Conservation (phyloP, 2,329 filamentous ascomycete species). For the Pseudopithomyces chartarum region DNA sequence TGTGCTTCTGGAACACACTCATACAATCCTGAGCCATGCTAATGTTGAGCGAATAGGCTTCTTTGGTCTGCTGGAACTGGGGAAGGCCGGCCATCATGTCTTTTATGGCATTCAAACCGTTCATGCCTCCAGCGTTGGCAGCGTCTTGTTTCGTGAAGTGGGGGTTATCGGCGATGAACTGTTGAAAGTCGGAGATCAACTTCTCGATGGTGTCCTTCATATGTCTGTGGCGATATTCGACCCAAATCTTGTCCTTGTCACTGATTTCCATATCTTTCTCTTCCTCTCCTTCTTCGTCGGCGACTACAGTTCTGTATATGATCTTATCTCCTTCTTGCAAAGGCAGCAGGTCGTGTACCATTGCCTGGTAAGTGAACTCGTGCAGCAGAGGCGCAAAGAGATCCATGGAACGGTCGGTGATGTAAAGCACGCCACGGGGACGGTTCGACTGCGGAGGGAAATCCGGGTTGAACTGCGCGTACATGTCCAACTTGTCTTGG, state of each 20-base stretch:
- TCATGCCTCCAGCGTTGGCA: conserved; percentile 74
- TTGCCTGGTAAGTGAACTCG: conserved; percentile 98
- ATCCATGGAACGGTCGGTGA: conserved; percentile 94
- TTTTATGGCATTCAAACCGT: conserved; percentile 88
- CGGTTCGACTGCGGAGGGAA: conserved; percentile 81
- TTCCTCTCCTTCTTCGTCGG: conserved; percentile 71
- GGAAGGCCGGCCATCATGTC: conserved; percentile 96
- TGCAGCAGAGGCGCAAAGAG: conserved; percentile 85
- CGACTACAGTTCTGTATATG: conserved; percentile 77
- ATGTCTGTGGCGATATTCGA: conserved; percentile 89
- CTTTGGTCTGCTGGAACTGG: conserved; percentile 94
- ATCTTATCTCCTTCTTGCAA: conserved; percentile 89
- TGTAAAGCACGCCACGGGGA: conserved; percentile 80
- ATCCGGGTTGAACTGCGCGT: conserved; percentile 80
- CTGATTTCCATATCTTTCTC: conserved; percentile 89
- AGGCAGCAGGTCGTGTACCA: conserved; percentile 91
- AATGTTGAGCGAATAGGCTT: conserved; percentile 90
- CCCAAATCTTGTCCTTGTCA: conserved; percentile 93
- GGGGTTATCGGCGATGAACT: conserved; percentile 87
- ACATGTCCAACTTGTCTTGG: conserved; percentile 87
- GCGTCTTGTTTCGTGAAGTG: conserved; percentile 81
- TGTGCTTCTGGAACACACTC: conserved; percentile 85
- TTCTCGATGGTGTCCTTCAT: conserved; percentile 99
- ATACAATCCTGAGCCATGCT: conserved; percentile 98
- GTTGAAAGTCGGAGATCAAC: conserved; percentile 88